Conservation (phyloP, 805 yeast genomes). For the Suhomyces sp. region DNA sequence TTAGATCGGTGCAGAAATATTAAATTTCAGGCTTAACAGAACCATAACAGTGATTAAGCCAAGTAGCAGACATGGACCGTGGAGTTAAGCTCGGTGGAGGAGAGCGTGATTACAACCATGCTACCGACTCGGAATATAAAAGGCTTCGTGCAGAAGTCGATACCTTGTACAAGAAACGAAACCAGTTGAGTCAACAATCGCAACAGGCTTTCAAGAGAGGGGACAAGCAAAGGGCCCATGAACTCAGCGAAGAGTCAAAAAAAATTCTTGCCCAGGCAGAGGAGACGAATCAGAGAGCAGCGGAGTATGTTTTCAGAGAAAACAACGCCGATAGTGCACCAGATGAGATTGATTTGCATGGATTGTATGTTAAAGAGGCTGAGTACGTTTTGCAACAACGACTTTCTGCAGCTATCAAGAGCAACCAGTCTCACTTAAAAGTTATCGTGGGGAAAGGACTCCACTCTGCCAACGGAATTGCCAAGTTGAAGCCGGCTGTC, state of each 20-base stretch:
- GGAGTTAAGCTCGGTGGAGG: slow-evolving; percentile 25
- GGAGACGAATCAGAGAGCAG: slow-evolving; percentile 72
- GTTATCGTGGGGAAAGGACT: slow-evolving; percentile 93
- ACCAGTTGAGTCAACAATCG: slow-evolving; percentile 59
- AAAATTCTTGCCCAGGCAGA: slow-evolving; percentile 60
- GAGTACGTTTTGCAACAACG: slow-evolving; percentile 70
- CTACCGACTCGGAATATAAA: slow-evolving; percentile 62
- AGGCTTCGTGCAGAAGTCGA: slow-evolving; percentile 67
- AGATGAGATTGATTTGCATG: slow-evolving; percentile 92
- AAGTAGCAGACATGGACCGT: slow-evolving; percentile 16
- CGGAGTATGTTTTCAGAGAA: slow-evolving; percentile 81
- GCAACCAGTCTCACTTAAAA: slow-evolving; percentile 58
- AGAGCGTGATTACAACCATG: slow-evolving; percentile 66
- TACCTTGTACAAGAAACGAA: slow-evolving; percentile 55
- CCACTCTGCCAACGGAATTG: slow-evolving; percentile 78
- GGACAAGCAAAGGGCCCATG: slow-evolving; percentile 68
- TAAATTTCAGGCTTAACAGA: neutral
- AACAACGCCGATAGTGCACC: slow-evolving; percentile 83
- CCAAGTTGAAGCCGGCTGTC: slow-evolving; percentile 87
- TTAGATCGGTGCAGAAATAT: neutral
- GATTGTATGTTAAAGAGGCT: slow-evolving; percentile 87
- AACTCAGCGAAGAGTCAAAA: slow-evolving; percentile 68
- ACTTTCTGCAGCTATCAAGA: slow-evolving; percentile 59
- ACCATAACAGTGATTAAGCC: neutral
- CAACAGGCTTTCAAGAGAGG: slow-evolving; percentile 77